Evolutionary conservation across 2,329 filamentous ascomycete genomes (phyloP), one percentile per base, ranked within the genome.

Genomic region (Fusarium dlaminii): DNA sequence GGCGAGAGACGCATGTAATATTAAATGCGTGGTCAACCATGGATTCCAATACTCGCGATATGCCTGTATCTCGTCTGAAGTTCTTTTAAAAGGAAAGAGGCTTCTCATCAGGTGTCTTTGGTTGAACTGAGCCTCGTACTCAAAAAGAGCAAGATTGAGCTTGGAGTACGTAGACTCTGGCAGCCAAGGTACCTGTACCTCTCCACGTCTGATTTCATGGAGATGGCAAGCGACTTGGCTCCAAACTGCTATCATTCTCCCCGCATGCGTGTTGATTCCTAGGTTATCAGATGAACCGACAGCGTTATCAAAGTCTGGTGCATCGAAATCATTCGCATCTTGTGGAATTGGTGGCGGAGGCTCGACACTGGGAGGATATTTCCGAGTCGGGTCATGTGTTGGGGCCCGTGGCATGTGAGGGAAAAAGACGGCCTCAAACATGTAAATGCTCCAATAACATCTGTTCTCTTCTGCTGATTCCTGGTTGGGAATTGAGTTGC

Each of bases 71-170:
- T 68, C 65, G 2, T 32, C 22, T 1, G 17, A 18, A 4, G 22
- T 36, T 3, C 65, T n/a, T 7, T 68, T 67, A 3, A 68, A 68
- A 3, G 65, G 65, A 7, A 68, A 68, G 0, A 68, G n/a, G 6
- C 49, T 68, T 14, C 65, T 67, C 65, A 68, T 67, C 1, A 68
- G 27, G 10, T 68, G 65, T 7, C 36, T 67, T 11, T 66, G 63
- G 10, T 68, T 64, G 3, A 68, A 51, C 2, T 67, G 65, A 8
- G 65, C 65, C 9, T 68, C 65, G 15, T 68, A 68, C 39, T 68
- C 65, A 8, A 68, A 66, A 1, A 68, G 24, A 1, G 52, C 37
- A 22, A 68, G 63, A 5, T 68, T 68, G 10, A 68, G 65, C 4
- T 36, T 67, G 6, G 65, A 68, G 14, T 68, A 68, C 3, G 39